Evolutionary conservation across 306 rosid species (phyloP), one percentile per base, ranked within the genome.

Genomic region (Neltuma alba): DNA sequence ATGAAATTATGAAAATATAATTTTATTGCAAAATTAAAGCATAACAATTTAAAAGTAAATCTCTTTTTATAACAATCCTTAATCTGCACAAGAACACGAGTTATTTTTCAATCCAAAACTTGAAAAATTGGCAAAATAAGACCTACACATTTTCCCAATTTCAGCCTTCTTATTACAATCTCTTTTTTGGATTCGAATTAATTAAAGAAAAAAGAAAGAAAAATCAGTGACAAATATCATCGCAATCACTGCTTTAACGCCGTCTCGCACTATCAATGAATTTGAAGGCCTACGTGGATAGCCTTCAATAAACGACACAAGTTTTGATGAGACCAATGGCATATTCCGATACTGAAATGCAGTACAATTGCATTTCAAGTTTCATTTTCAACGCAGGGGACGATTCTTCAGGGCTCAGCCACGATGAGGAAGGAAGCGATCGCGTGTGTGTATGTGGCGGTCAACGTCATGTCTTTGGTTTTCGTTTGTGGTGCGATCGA

Each of bases 401-500:
- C 10, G 33, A 20, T 42, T 30, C 23, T 7, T 28, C 60, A 0
- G 40, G 15, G 18, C 41, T 28, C 3, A 30, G 79, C 64, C 57
- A 82, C 70, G 63, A 82, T 76, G 88, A 64, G 47, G 84, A 85
- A 69, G 72, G 27, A 12, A 23, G 18, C 8, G 25, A 2, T 65
- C 5, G 6, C 33, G 62, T 45, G 2, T 28, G 9, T 58, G 62
- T 45, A 2, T 34, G 54, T 25, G 33, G 77, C 4, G 52, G 81
- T 78, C 44, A 72, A 65, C 70, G 41, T 25, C 40, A 0, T 79
- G 23, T 67, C 37, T 61, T 37, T 79, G 31, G 37, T 37, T 5
- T 25, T 27, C 28, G 7, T 73, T 21, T 74, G 83, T 89, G 42
- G 60, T 18, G 89, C 85, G 50, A 76, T 74, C 27, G 94, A 92